phyloP scores from a whole-genome alignment of 495 filamentous ascomycete genomes.

The Daldinia decipiens region DNA sequence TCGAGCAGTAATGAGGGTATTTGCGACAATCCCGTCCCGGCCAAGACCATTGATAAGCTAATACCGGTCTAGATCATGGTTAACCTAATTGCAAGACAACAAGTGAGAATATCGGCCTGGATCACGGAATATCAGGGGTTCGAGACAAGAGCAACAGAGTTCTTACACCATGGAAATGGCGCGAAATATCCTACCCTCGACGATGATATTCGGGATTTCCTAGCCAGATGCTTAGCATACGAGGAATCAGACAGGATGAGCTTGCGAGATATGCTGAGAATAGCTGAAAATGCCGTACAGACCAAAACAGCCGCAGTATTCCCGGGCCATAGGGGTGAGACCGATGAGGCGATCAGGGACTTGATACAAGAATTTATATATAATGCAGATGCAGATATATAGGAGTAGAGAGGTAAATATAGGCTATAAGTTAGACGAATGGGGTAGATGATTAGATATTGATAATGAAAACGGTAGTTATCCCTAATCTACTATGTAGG shows the following conservation, averaged over 20 bases:
- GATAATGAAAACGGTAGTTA: no score
- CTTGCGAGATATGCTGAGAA: constrained; percentile 15
- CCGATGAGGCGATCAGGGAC: constrained; percentile 10
- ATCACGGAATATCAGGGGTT: constrained; percentile 10
- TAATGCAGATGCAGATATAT: constrained; percentile 9
- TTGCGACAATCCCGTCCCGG: neutral
- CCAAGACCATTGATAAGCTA: neutral
- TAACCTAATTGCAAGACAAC: constrained; percentile 16
- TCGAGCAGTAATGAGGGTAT: constrained; percentile 21
- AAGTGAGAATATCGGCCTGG: constrained; percentile 17
- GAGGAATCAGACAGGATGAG: constrained; percentile 9
- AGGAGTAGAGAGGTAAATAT: neutral
- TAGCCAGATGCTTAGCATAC: constrained; percentile 20
- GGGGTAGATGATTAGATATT: neutral
- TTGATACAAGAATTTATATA: constrained; percentile 15
- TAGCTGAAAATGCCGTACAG: constrained; percentile 12
- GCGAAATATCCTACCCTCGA: constrained; percentile 21
- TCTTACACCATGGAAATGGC: constrained; percentile 23
- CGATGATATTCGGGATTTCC: constrained; percentile 17
- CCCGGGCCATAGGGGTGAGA: neutral
- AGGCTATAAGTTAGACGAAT: neutral
- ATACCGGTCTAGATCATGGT: constrained; percentile 20
- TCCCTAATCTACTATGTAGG: no score
- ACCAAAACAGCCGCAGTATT: constrained; percentile 17
- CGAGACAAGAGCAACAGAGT: constrained; percentile 22